phyloP scores from a whole-genome alignment of 23 red algal species.

The Pyropia haitanensis region DNA sequence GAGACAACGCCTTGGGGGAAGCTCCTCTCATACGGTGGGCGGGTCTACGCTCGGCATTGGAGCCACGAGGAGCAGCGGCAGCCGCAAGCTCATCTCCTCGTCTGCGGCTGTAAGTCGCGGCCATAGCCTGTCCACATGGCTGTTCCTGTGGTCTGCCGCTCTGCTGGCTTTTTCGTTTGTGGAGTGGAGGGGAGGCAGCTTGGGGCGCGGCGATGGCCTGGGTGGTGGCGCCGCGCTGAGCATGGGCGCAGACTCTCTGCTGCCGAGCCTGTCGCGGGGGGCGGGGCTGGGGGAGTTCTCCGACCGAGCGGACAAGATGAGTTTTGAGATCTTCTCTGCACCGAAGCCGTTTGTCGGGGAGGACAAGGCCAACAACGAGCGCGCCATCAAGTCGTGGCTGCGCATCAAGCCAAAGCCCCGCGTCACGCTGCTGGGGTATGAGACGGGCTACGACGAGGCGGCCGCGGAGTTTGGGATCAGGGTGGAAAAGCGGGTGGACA shows the following conservation, averaged over 20 bases:
- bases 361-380: constrained; percentile 45
- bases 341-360: constrained; percentile 85
- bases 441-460: constrained; percentile 61
- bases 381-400: constrained; percentile 83
- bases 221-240: no score
- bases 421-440: constrained; percentile 62
- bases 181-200: constrained; percentile 10
- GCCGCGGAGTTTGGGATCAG: constrained; percentile 42
- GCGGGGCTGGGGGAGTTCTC: no score
- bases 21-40: no score
- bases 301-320: constrained; percentile 19
- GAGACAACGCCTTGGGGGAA: not conserved
- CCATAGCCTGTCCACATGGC: constrained; percentile 51
- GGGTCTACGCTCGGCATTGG: no score
- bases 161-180: constrained; percentile 68
- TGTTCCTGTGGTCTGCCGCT: constrained; percentile 75
- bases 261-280: no score
- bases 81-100: no score
- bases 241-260: no score
- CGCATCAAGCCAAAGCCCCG: constrained; percentile 52
- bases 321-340: constrained; percentile 74
- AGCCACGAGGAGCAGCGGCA: no score
- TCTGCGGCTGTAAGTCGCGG: no score
- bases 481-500: constrained; percentile 60
- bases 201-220: no score